Evolutionary conservation across 768 basidiomycete species (phyloP).

Genomic region (Trametes cingulata): DNA sequence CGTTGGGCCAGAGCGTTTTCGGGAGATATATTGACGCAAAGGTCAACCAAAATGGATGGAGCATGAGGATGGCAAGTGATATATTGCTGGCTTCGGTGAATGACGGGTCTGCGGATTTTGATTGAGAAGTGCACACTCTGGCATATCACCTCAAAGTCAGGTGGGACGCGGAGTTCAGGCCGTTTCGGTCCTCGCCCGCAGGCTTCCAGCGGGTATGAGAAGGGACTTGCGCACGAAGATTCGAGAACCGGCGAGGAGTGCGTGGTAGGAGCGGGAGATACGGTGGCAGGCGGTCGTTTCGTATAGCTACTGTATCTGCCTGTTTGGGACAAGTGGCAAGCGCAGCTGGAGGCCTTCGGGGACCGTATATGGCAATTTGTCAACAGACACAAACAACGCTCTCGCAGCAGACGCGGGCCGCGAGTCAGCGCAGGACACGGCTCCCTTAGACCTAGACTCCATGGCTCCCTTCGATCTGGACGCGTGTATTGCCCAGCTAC

Average conservation of each 20-base stretch:
- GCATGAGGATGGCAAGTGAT: neutral
- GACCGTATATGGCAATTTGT: neutral
- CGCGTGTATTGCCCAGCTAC: constrained; percentile 89
- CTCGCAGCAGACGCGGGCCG: neutral
- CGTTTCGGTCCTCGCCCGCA: neutral
- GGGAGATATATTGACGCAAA: neutral
- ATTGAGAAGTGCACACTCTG: neutral
- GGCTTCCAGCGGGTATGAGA: neutral
- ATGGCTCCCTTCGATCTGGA: constrained; percentile 88
- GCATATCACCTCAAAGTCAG: neutral
- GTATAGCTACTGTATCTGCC: constrained; percentile 1
- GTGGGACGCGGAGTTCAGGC: neutral
- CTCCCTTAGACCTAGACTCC: constrained; percentile 16
- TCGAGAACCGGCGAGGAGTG: neutral
- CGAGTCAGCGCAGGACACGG: constrained; percentile 7
- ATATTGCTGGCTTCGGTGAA: constrained; percentile 5
- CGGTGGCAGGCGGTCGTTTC: neutral
- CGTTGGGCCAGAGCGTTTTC: neutral
- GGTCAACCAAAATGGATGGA: neutral
- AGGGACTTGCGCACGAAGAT: neutral
- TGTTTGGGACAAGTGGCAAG: neutral
- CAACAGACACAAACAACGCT: constrained; percentile 5
- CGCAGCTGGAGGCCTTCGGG: neutral
- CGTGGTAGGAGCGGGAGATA: neutral
- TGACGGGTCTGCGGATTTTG: neutral